Conservation (phyloP, 495 filamentous ascomycete species). For the Xylaria bambusicola region DNA sequence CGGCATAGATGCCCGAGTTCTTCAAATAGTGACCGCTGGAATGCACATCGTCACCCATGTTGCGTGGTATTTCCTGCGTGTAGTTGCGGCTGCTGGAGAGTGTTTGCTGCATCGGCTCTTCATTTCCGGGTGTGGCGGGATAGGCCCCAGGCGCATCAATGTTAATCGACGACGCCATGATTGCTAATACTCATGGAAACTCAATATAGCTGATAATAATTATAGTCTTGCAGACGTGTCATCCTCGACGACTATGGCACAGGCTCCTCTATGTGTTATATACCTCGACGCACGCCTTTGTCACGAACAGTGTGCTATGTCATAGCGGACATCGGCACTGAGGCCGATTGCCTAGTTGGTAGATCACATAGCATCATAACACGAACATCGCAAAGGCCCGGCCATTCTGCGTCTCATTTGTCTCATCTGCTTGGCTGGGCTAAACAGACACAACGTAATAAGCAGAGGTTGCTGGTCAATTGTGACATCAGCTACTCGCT, state of each 20-base stretch:
- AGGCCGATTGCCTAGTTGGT: neutral
- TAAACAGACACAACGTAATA: neutral
- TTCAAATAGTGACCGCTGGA: neutral
- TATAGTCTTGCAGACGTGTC: neutral
- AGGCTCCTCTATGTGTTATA: neutral
- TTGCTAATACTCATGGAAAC: neutral
- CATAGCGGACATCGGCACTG: conserved; percentile 1
- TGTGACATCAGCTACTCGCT: conserved; percentile 9
- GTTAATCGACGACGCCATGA: conserved; percentile 4
- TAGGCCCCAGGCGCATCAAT: conserved; percentile 9
- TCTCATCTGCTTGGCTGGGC: neutral
- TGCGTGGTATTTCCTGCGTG: neutral
- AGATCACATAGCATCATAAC: neutral
- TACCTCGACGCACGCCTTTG: neutral
- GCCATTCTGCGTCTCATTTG: neutral
- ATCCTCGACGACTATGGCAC: neutral
- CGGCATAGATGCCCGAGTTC: neutral
- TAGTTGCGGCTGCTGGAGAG: neutral
- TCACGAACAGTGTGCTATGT: neutral
- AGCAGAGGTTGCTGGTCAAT: neutral
- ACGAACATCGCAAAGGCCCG: neutral
- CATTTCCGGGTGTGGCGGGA: conserved; percentile 1
- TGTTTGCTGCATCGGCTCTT: conserved; percentile 5
- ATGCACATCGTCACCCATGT: neutral
- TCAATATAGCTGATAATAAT: neutral